Evolutionary conservation across 345 rosid genomes (phyloP).

Genomic region (Arabis hirsuta): DNA sequence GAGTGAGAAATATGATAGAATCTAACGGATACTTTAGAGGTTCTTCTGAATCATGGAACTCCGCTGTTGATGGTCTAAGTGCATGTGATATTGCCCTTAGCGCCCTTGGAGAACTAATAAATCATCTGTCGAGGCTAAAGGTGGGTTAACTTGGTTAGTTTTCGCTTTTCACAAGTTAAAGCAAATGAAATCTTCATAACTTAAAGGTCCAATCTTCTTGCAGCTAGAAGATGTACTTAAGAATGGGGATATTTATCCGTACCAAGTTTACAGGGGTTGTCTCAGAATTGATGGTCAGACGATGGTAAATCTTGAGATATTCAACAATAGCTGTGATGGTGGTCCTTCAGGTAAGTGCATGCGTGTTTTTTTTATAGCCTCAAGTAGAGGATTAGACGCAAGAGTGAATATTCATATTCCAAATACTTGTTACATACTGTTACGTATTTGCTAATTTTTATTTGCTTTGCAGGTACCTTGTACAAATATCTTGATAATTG

Average conservation of each 20-base stretch:
- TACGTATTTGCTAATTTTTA: neutral
- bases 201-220: constrained; percentile 23
- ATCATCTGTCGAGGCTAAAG: constrained; percentile 86
- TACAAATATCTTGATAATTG: constrained; percentile 85
- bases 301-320: constrained; percentile 87
- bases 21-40: constrained; percentile 68
- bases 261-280: constrained; percentile 79
- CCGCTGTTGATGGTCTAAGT: constrained; percentile 54
- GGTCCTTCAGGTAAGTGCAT: constrained; percentile 70
- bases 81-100: constrained; percentile 55
- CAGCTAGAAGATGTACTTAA: constrained; percentile 80
- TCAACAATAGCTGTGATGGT: constrained; percentile 77
- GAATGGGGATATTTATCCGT: constrained; percentile 77
- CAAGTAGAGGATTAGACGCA: constrained; percentile 16
- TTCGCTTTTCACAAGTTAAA: constrained; percentile 15
- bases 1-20: constrained; percentile 67
- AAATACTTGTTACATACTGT: neutral
- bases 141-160: constrained; percentile 49
- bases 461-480: constrained; percentile 69
- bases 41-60: constrained; percentile 58
- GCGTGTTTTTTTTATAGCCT: constrained; percentile 18
- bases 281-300: constrained; percentile 97
- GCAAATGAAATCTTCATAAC: constrained; percentile 25
- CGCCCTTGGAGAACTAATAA: constrained; percentile 84
- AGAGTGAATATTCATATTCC: neutral